phyloP scores from a whole-genome alignment of 2,329 filamentous ascomycete genomes.

The Camptophora hylomeconis region DNA sequence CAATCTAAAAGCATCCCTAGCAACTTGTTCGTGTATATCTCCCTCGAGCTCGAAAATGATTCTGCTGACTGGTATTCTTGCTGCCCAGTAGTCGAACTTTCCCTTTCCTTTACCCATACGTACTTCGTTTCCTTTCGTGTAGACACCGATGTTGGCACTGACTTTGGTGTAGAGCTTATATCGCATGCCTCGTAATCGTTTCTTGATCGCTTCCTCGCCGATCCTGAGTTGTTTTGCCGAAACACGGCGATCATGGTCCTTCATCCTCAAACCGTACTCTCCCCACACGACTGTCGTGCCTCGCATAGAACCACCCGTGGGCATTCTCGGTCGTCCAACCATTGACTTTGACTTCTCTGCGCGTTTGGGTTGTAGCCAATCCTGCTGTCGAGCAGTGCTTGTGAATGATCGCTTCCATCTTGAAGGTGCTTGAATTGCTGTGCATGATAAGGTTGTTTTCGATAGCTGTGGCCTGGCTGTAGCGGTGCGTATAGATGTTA shows the following conservation, averaged over 20 bases:
- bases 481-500: too few species aligned
- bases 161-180: constrained; percentile 88
- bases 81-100: constrained; percentile 91
- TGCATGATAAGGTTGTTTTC: constrained; percentile 2
- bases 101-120: constrained; percentile 99
- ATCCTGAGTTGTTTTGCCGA: constrained; percentile 75
- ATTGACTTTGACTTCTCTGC: constrained; percentile 75
- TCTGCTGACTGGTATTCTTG: constrained; percentile 77
- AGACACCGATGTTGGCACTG: constrained; percentile 86
- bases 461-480: too few species aligned
- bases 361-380: constrained; percentile 72
- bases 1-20: constrained; percentile 81
- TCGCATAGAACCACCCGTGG: constrained; percentile 79
- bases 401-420: constrained; percentile 50
- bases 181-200: constrained; percentile 74
- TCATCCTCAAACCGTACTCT: constrained; percentile 88
- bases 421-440: constrained; percentile 23
- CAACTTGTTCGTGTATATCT: constrained; percentile 85
- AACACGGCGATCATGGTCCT: constrained; percentile 83
- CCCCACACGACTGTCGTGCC: constrained; percentile 95
- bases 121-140: constrained; percentile 87
- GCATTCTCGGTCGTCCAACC: constrained; percentile 76
- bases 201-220: constrained; percentile 87
- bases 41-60: constrained; percentile 89
- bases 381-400: constrained; percentile 46